Percentiles rank a stretch among this genome's conserved stretches.
These are phyloP conservation scores for Coemansia javaensis DNA, from an alignment of 192 early-diverging fungal genomes.

Conservation along the genomic window DNA sequence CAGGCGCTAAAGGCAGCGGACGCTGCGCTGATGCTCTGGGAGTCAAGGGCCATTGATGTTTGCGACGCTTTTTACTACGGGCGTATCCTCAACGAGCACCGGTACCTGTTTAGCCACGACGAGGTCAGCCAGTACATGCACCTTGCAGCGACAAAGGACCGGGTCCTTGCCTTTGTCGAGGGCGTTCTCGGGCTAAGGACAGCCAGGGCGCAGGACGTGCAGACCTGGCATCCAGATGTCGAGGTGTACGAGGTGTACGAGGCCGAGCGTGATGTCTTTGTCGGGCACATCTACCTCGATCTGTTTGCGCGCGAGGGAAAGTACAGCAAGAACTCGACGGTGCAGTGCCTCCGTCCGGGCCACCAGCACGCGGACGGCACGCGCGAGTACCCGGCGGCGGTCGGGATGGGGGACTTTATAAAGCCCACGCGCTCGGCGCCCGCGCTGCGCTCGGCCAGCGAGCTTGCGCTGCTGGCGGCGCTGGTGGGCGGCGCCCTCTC, in stretches of 20 bases:
- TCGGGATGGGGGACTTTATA: constrained; percentile 61
- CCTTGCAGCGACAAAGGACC: constrained; percentile 57
- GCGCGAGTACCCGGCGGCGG: constrained; percentile 54
- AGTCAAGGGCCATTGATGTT: too few relatives aligned
- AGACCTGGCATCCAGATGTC: constrained; percentile 75
- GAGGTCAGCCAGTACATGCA: constrained; percentile 72
- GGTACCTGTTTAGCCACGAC: constrained; percentile 68
- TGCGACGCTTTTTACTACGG: constrained; percentile 77
- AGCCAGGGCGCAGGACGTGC: constrained; percentile 53
- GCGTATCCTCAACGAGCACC: constrained; percentile 61
- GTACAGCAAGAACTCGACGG: constrained; percentile 67
- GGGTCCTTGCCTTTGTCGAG: constrained; percentile 69
- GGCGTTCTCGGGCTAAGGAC: constrained; percentile 64
- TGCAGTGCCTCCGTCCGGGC: constrained; percentile 63
- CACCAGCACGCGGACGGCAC: constrained; percentile 46
- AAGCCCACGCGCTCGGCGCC: constrained; percentile 62
- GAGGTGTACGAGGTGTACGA: constrained; percentile 69
- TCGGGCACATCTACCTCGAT: constrained; percentile 71
- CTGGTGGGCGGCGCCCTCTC: constrained; percentile 68
- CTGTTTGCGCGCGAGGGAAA: constrained; percentile 65
- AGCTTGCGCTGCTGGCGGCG: constrained; percentile 75
- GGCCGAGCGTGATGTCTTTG: constrained; percentile 30
- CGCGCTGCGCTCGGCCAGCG: constrained; percentile 70
- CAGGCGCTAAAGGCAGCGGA: too few relatives aligned
- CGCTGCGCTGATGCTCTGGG: too few relatives aligned